These are phyloP conservation scores for Penicillium sp. DNA, from an alignment of 2,329 filamentous ascomycete species.

Conservation along the genomic window DNA sequence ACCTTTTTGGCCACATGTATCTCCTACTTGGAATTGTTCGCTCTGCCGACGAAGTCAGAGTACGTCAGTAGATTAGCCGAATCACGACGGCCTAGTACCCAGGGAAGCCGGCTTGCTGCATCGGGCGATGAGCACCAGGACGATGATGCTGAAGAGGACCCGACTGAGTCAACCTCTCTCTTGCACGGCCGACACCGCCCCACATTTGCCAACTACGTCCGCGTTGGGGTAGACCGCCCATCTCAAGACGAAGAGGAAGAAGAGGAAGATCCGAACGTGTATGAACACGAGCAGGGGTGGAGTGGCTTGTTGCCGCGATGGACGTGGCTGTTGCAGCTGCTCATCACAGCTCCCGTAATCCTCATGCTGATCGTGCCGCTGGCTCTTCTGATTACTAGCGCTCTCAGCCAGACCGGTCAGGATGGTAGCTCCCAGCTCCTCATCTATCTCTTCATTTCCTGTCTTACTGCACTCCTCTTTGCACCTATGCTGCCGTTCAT, in stretches of 20 bases:
- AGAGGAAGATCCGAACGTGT: constrained; percentile 44
- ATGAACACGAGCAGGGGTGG: constrained; percentile 79
- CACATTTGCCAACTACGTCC: constrained; percentile 56
- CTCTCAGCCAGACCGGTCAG: constrained; percentile 74
- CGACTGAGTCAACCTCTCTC: constrained; percentile 57
- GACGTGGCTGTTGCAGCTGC: constrained; percentile 84
- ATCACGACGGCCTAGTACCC: constrained; percentile 35
- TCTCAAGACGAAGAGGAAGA: constrained; percentile 26
- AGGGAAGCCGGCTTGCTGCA: constrained; percentile 43
- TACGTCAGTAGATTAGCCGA: constrained; percentile 60
- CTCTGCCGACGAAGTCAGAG: constrained; percentile 66
- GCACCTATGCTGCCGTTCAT: constrained; percentile 78
- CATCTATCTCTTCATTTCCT: constrained; percentile 68
- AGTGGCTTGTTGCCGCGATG: constrained; percentile 73
- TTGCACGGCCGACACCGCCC: constrained; percentile 50
- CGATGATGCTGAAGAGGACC: constrained; percentile 37
- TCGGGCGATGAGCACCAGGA: constrained; percentile 39
- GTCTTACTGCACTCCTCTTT: constrained; percentile 68
- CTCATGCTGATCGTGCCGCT: constrained; percentile 75
- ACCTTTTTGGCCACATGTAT: constrained; percentile 72
- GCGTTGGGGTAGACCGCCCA: constrained; percentile 31
- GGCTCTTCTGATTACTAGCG: constrained; percentile 67
- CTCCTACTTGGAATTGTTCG: constrained; percentile 75
- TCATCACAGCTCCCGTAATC: constrained; percentile 73
- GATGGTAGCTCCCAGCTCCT: constrained; percentile 73